Evolutionary conservation across 345 rosid species (phyloP), one percentile per base, ranked within the genome.

Genomic region (Hypericum perforatum): DNA sequence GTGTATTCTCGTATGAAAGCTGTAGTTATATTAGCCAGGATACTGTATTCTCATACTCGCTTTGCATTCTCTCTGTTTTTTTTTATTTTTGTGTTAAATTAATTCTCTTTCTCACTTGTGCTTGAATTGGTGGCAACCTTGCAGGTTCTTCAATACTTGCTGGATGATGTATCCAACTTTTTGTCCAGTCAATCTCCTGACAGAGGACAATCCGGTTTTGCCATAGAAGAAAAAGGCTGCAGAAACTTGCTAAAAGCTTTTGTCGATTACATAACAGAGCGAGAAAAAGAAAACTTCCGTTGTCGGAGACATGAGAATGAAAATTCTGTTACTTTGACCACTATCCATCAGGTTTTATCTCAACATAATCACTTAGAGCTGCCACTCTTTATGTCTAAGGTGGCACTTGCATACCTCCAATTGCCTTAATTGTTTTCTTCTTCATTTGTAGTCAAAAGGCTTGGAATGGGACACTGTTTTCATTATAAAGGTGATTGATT

Each of bases 381-480:
- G 22, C 9, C 38, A 47, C 45, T 9, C 39, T 40, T 61, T 40
- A 37, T 50, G 37, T 41, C n/a, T 54, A 12, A n/a, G 7, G 29
- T 16, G 42, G 52, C 8, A 43, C 43, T 39, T 39, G 49, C 41
- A 59, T 41, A 41, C 37, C 16, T 51, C 9, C 43, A 49, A 32
- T 54, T 50, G 47, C 15, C 13, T n/a, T 58, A 49, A 46, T 37
- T 16, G 42, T 65, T 37, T 45, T 32, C 55, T 43, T 43, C 66
- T 57, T 11, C 67, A 46, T 67, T 51, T 74, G 84, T 82, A 87
- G 98, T 87, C 98, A 16, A 91, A 91, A 77, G 98, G 98, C 68
- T 74, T 91, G 60, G 98, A 91, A 57, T 91, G 98, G 98, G 98
- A 87, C 72, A 54, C 70, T 39, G 96, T 87, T 69, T 91, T 91